Base-by-base conservation (phyloP, 441 rosid genomes). In the Aquilaria agallochum region DNA sequence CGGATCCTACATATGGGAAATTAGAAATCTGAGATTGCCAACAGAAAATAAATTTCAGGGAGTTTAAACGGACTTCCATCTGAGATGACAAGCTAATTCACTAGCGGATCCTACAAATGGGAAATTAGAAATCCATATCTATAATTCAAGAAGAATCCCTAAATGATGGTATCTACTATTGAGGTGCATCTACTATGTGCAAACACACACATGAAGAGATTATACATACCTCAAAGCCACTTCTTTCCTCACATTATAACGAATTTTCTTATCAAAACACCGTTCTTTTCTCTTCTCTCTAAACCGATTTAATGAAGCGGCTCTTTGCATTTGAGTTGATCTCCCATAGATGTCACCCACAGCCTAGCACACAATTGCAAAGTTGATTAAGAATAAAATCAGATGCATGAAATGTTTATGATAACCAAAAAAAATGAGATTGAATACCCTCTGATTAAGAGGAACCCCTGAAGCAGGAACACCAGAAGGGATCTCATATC, bases 261-360 rank as follows among this genome's bases (percentile, higher is more conserved):
- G 73, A 13, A 73, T 73, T 69, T 68, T 73, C 73, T 73, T 68
- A 40, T 73, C 73, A 53, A 68, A 73, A 50, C 67, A 60, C 15
- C 77, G 55, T 11, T 73, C 77, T 55, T 73, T 73, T 49, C 68
- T 68, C 61, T 73, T 73, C 70, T 73, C 77, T 15, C 70, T 53
- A 48, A 68, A 68, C 44, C 70, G 64, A 60, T 31, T 73, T 52
- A 73, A 66, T 52, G 77, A 73, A 53, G 77, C 77, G 50, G 64
- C 62, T 66, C 77, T 73, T 27, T 73, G 77, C 13, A 73, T 70
- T 50, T 61, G 70, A 49, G 49, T 65, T 45, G 68, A 66, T 65
- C 76, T 70, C 66, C 63, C 75, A 27, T 78, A 55, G 36, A 71
- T 65, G 53, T 65, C 78, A 67, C 49, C 57, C 34, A 70, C 42